Evolutionary conservation across 2,329 filamentous ascomycete genomes (phyloP).

Genomic region (Plectosphaerella plurivora): DNA sequence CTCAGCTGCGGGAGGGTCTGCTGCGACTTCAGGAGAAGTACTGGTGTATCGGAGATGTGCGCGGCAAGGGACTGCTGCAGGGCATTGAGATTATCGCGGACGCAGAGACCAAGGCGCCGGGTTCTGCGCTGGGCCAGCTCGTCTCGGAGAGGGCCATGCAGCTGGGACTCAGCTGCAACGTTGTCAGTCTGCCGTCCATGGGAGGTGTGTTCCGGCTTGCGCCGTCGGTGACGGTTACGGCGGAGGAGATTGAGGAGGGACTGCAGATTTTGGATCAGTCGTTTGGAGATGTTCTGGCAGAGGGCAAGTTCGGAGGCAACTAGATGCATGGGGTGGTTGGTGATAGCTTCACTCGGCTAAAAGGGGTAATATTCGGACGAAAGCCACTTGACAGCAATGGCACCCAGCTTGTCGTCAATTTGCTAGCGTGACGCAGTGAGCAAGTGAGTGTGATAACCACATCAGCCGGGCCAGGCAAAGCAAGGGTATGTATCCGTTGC

Average conservation of each 20-base stretch:
- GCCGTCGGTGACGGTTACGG: constrained; percentile 43
- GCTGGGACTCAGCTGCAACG: constrained; percentile 42
- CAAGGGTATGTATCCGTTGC: too few relatives aligned
- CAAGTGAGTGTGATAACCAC: too few relatives aligned
- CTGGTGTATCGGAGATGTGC: constrained; percentile 48
- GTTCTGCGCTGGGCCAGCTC: constrained; percentile 33
- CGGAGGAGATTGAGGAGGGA: constrained; percentile 38
- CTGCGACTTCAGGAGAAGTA: constrained; percentile 40
- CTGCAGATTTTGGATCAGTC: constrained; percentile 45
- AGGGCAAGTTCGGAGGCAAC: not conserved
- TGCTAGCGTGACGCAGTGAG: too few relatives aligned
- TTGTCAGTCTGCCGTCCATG: constrained; percentile 41
- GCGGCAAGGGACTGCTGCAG: constrained; percentile 44
- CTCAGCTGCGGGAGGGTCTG: constrained; percentile 36
- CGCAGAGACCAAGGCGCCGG: constrained; percentile 34
- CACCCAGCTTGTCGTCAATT: too few relatives aligned
- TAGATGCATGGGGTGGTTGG: too few relatives aligned
- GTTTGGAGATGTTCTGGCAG: constrained; percentile 26
- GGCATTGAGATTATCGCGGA: constrained; percentile 47
- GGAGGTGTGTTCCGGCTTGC: constrained; percentile 46
- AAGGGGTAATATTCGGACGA: too few relatives aligned
- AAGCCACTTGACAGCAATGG: too few relatives aligned
- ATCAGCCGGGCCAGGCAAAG: too few relatives aligned
- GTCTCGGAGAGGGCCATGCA: constrained; percentile 38
- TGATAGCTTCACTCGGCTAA: too few relatives aligned